Conservation (phyloP, 2,329 filamentous ascomycete species). For the Ambrosiella xylebori region DNA sequence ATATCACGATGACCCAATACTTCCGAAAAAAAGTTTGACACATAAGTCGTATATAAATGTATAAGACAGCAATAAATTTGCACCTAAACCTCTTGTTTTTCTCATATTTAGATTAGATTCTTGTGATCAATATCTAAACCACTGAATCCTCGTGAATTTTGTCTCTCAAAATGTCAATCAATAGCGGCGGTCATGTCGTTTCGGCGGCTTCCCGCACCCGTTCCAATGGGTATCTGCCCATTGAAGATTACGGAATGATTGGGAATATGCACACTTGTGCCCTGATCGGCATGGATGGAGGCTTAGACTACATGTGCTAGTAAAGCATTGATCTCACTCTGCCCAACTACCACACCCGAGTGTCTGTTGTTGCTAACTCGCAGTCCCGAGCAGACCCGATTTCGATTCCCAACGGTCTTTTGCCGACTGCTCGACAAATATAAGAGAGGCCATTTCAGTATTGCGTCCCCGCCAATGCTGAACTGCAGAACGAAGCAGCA, state of each 20-base stretch:
- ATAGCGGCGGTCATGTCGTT: not conserved
- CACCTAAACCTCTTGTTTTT: not conserved
- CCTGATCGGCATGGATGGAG: conserved; percentile 55
- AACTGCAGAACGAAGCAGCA: conserved; percentile 57
- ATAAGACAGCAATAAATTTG: no score
- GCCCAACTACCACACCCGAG: conserved; percentile 13
- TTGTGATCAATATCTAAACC: not conserved
- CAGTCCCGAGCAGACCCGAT: conserved; percentile 39
- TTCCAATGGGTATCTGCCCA: conserved; percentile 35
- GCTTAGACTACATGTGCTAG: conserved; percentile 66
- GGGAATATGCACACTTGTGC: conserved; percentile 68
- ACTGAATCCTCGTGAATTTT: not conserved
- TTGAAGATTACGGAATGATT: conserved; percentile 66
- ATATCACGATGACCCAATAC: no score
- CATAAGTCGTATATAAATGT: no score
- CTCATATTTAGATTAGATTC: no score
- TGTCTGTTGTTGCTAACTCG: not conserved
- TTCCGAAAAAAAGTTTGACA: no score
- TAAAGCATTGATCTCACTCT: conserved; percentile 17
- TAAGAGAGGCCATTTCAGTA: conserved; percentile 57
- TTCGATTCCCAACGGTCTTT: conserved; percentile 63
- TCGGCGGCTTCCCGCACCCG: conserved; percentile 2
- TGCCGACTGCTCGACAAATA: conserved; percentile 57
- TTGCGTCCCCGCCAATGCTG: conserved; percentile 34
- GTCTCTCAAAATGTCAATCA: not conserved